Evolutionary conservation across 768 basidiomycete genomes (phyloP), one percentile per base, ranked within the genome.

Genomic region (Neoboletus brunneissimus): DNA sequence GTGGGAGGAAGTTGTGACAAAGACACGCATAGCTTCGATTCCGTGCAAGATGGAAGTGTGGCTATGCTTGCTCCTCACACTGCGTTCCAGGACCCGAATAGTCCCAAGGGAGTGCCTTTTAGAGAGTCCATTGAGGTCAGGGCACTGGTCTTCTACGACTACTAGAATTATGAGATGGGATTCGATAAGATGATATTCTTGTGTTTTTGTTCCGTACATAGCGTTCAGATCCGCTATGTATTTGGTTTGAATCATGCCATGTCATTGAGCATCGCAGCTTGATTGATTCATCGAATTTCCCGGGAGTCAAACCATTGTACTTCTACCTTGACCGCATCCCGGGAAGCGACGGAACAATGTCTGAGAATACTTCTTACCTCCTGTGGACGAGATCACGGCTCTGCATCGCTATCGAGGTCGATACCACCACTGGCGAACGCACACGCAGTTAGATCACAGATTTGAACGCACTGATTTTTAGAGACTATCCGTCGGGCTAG

Each of bases 41-140:
- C 73, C 15, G 54, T 71, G 43, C 67, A 68, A 48, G 74, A 73
- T 46, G 72, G 72, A 18, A 73, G 67, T n/a, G 65, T 70, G 31
- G 68, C 72, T 35, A 59, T 66, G 6, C 38, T 74, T 6, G 62
- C 66, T 3, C 75, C 74, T 4, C 75, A 76, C 55, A 70, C 67
- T 15, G 71, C 55, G 3, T 77, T 76, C 50, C 25, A 64, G 45
- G 72, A 75, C 53, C 75, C 72, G 25, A 67, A 65, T 31, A 70
- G 63, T 15, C 72, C 72, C 12, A 55, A 64, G 47, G 74, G 64
- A 7, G 62, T 64, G 0, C 70, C 66, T 5, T 48, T 65, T 0
- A 64, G 74, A 41, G 64, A 76, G 63, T 72, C 67, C 16, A 76
- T 77, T 27, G 74, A 75, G 57, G 29, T 69, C 16, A 64, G 75